These are phyloP conservation scores for Monoraphidium neglectum DNA, from an alignment of 139 green algal genomes.

Conservation along the genomic window DNA sequence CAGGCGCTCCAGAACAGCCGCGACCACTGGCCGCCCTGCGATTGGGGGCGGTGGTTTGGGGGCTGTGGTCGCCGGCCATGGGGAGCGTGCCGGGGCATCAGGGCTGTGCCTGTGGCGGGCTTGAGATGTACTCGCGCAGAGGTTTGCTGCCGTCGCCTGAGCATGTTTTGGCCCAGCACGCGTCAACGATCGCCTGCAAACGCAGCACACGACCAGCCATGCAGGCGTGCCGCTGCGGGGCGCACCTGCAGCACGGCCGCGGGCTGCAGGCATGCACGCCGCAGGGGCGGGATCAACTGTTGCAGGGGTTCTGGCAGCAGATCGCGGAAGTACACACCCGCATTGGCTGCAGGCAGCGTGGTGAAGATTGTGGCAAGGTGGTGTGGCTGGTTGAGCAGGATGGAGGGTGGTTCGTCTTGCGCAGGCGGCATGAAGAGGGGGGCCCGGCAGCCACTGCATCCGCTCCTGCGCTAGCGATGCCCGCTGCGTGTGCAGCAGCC, in stretches of 20 bases:
- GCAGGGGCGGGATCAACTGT: conserved; percentile 32
- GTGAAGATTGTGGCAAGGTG: background rate
- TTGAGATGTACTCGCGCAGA: background rate
- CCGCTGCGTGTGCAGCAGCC: too few species aligned
- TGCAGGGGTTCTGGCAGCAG: conserved; percentile 32
- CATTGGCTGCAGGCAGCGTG: background rate
- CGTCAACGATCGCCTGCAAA: background rate
- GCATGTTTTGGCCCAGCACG: background rate
- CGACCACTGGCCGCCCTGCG: conserved; percentile 51
- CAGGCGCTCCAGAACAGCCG: conserved; percentile 64
- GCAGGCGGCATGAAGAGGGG: background rate
- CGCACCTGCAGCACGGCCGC: conserved; percentile 41
- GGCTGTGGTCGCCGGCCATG: background rate
- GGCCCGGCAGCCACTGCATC: background rate
- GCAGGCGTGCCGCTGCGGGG: background rate
- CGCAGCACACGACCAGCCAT: background rate
- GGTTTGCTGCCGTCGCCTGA: background rate
- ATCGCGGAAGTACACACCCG: conserved; percentile 21
- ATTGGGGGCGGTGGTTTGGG: background rate
- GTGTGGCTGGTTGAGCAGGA: background rate
- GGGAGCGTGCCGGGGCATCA: background rate
- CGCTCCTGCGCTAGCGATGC: background rate
- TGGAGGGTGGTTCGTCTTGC: background rate
- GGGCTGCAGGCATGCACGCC: conserved; percentile 46
- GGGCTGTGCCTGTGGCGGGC: background rate